Base-by-base conservation (phyloP, 2,329 filamentous ascomycete species). In the Pezicula neosporulosa region DNA sequence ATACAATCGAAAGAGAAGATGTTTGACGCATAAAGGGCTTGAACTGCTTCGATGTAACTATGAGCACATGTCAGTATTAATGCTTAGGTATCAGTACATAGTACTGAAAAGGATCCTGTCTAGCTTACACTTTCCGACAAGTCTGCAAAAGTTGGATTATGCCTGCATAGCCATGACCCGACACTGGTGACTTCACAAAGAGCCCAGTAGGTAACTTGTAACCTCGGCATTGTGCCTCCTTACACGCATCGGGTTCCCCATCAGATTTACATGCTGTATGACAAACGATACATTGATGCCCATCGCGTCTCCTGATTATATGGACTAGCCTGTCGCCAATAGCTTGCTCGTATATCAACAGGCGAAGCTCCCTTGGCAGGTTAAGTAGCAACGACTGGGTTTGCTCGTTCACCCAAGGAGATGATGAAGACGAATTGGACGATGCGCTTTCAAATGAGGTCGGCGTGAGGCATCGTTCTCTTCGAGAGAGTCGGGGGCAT, bases 81-180 rank as follows among this genome's bases (percentile, higher is more conserved):
- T 33, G 3, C 3, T 33, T 33, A 13, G 12, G 7, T 24, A 33
- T 9, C 12, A 28, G 16, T 18, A 13, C 8, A 37, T 18, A 13
- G 13, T 3, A 2, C 18, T 7, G 28, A 37, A 47, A 16, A 24
- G 19, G 6, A 36, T 2, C 21, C 7, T 33, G 30, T 7, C 30
- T 13, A 49, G 47, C 53, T 51, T 52, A 61, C 59, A 60, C 21
- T 28, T 54, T 56, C 33, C 57, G 53, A 53, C 59, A 61, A n/a
- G 57, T 56, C 42, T 56, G 54, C 15, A 60, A 44, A 9, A 61
- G 46, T 10, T 47, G 52, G 18, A 60, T 47, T 9, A 56, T 21
- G 13, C 47, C 45, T 33, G 1, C 2, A 33, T 33, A 33, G 24
- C 44, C 45, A 19, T 55, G 18, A 13, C 37, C 49, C 13, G 33